These are phyloP conservation scores for Hibiscus trionum DNA, from an alignment of 345 rosid genomes.

Conservation along the genomic window DNA sequence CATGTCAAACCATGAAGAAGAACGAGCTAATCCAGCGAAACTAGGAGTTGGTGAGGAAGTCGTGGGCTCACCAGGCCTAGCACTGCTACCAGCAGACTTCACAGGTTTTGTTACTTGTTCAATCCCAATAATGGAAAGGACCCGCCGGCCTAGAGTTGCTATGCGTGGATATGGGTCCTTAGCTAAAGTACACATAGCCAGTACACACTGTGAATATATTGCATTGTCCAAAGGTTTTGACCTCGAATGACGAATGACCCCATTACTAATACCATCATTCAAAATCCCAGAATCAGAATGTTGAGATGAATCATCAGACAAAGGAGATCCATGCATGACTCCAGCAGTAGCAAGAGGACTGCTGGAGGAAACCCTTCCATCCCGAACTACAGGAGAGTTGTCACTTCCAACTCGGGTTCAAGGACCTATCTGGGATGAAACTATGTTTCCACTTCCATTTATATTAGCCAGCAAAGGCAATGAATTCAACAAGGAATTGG, in stretches of 20 bases:
- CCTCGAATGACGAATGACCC: conserved; percentile 48
- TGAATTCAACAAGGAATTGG: conserved; percentile 63
- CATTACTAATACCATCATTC: conserved; percentile 76
- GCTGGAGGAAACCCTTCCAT: conserved; percentile 67
- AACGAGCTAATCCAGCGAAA: conserved; percentile 75
- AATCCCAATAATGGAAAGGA: conserved; percentile 83
- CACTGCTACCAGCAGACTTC: conserved; percentile 29
- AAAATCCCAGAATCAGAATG: conserved; percentile 84
- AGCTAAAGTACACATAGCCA: conserved; percentile 79
- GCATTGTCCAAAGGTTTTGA: conserved; percentile 70
- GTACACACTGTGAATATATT: conserved; percentile 65
- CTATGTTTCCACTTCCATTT: conserved; percentile 62
- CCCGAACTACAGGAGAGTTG: conserved; percentile 47
- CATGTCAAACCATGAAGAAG: conserved; percentile 95
- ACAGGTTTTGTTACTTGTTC: conserved; percentile 76
- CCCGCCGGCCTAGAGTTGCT: conserved; percentile 71
- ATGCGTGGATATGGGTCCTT: conserved; percentile 93
- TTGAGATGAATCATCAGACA: conserved; percentile 93
- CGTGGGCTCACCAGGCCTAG: conserved; percentile 48
- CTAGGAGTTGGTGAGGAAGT: conserved; percentile 45
- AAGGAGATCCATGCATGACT: conserved; percentile 91
- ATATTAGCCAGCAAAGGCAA: conserved; percentile 76
- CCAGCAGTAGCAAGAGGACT: conserved; percentile 80
- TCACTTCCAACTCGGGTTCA: conserved; percentile 71
- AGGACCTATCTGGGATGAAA: conserved; percentile 72